A percentile compares a stretch with the other conserved stretches of the same genome.
Conservation (phyloP, 2,329 filamentous ascomycete species). For the Amauroascus niger region DNA sequence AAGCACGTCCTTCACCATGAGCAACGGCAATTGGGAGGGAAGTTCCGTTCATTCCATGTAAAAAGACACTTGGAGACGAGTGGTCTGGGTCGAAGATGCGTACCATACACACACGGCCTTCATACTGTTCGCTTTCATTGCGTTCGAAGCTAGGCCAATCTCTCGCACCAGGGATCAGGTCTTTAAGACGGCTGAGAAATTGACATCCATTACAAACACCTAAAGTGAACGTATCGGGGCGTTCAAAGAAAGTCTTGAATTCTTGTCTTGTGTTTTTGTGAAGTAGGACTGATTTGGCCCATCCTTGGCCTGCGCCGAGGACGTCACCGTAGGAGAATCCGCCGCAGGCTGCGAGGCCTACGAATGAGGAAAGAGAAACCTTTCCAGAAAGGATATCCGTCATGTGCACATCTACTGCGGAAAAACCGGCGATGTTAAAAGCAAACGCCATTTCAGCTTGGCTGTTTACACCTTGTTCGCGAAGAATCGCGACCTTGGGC, state of each 20-base stretch:
- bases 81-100: slow-evolving; percentile 57
- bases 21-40: slow-evolving; percentile 77
- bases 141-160: slow-evolving; percentile 80
- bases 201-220: slow-evolving; percentile 98
- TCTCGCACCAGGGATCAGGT: slow-evolving; percentile 71
- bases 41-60: slow-evolving; percentile 77
- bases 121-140: slow-evolving; percentile 81
- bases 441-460: slow-evolving; percentile 97
- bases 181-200: slow-evolving; percentile 74
- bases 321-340: slow-evolving; percentile 94
- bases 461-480: slow-evolving; percentile 92
- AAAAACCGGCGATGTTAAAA: slow-evolving; percentile 83
- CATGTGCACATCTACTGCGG: slow-evolving; percentile 92
- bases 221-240: slow-evolving; percentile 80
- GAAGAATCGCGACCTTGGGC: slow-evolving; percentile 78
- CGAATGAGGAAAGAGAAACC: slow-evolving; percentile 70
- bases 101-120: slow-evolving; percentile 79
- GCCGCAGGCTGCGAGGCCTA: slow-evolving; percentile 85
- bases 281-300: slow-evolving; percentile 86
- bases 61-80: slow-evolving; percentile 62
- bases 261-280: slow-evolving; percentile 65
- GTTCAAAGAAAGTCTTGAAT: slow-evolving; percentile 76
- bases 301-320: slow-evolving; percentile 88
- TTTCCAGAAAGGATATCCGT: slow-evolving; percentile 73
- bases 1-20: slow-evolving; percentile 81